Evolutionary conservation across 2,329 filamentous ascomycete genomes (phyloP).

Genomic region (Alternaria brassicicola): DNA sequence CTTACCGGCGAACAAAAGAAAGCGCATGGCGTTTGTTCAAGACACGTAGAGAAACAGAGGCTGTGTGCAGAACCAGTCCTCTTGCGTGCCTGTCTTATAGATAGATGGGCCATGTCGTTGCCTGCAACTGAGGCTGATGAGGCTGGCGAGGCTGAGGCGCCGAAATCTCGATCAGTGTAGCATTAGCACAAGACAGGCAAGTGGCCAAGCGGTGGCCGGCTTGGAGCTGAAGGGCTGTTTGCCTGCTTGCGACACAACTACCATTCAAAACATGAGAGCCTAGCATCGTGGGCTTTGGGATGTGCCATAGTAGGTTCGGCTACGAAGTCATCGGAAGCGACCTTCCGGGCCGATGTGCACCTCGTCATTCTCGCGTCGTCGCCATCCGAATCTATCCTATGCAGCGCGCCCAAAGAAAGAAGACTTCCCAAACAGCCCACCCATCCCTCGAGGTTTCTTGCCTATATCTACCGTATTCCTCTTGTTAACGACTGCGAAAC

Average conservation of each 20-base stretch:
- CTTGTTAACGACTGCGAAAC: not conserved
- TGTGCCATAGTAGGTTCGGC: not conserved
- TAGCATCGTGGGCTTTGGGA: not conserved
- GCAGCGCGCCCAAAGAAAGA: constrained; percentile 6
- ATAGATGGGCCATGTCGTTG: not conserved
- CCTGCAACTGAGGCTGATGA: constrained; percentile 8
- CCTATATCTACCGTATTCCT: constrained; percentile 7
- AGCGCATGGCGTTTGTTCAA: constrained; percentile 9
- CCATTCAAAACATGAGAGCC: not conserved
- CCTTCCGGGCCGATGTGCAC: not conserved
- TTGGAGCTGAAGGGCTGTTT: not conserved
- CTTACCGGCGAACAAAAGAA: constrained; percentile 7
- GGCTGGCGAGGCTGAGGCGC: constrained; percentile 15
- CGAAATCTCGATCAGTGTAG: not conserved
- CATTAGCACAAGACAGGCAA: constrained; percentile 10
- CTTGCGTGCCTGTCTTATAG: constrained; percentile 2
- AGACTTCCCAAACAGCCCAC: constrained; percentile 19
- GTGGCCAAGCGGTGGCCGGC: not conserved
- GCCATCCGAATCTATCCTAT: not conserved
- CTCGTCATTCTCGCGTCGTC: not conserved
- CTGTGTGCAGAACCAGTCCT: not conserved
- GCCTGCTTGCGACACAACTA: not conserved
- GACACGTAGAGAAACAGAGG: not conserved
- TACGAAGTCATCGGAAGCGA: not conserved
- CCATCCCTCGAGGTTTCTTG: constrained; percentile 14